These are phyloP conservation scores for Colletotrichum eleusines DNA, from an alignment of 2,329 filamentous ascomycete species.

Conservation along the genomic window DNA sequence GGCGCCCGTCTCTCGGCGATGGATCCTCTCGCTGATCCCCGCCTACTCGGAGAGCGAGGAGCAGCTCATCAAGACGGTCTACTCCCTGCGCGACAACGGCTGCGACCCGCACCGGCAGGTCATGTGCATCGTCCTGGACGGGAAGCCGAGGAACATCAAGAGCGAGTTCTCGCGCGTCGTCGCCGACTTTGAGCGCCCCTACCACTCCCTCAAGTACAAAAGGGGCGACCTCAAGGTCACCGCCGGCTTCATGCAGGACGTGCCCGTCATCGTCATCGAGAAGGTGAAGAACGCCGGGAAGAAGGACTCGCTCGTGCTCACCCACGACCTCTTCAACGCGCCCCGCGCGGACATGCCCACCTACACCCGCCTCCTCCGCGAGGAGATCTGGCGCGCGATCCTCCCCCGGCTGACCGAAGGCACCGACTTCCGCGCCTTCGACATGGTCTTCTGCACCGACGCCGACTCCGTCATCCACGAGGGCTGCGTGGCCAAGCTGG, in stretches of 20 bases:
- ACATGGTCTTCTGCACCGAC: constrained; percentile 29
- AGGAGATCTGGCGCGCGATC: constrained; percentile 9
- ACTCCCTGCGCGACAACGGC: constrained; percentile 21
- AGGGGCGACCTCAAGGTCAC: constrained; percentile 12
- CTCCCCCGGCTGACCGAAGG: constrained; percentile 11
- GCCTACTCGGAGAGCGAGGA: constrained; percentile 29
- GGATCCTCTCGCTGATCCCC: constrained; percentile 21
- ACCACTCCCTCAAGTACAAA: constrained; percentile 29
- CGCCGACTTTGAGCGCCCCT: constrained; percentile 19
- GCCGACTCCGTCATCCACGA: constrained; percentile 27
- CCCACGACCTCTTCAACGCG: constrained; percentile 23
- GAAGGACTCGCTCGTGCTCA: constrained; percentile 25
- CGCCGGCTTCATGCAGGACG: constrained; percentile 26
- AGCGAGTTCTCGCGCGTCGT: constrained; percentile 25
- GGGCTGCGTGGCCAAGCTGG: constrained; percentile 23
- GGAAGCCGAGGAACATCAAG: constrained; percentile 18
- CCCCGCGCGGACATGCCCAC: constrained; percentile 16
- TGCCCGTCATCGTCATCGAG: constrained; percentile 26
- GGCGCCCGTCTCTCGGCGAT: constrained; percentile 14
- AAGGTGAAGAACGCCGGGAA: constrained; percentile 25
- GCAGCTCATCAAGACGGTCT: constrained; percentile 26
- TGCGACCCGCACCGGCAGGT: constrained; percentile 20
- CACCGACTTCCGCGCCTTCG: constrained; percentile 12
- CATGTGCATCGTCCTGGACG: constrained; percentile 25
- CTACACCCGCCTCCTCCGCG: constrained; percentile 13